These are phyloP conservation scores for Posidonia australis DNA, from an alignment of 106 monocot species.

Conservation along the genomic window DNA sequence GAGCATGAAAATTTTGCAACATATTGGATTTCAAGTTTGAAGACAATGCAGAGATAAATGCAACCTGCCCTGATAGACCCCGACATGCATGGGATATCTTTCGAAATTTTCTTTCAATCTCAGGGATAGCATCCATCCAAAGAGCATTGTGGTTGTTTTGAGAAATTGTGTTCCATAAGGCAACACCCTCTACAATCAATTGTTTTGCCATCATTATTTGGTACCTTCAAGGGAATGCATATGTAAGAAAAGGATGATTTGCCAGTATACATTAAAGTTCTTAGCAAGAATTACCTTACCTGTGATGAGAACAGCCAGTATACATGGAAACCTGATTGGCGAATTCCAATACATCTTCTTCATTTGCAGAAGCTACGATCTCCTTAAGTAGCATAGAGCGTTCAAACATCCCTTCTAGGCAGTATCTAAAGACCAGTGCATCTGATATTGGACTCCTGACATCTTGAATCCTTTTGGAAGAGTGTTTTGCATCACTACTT, in stretches of 20 bases:
- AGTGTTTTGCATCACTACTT: constrained; percentile 50
- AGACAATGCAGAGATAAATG: background rate
- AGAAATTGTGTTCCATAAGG: constrained; percentile 65
- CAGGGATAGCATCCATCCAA: constrained; percentile 62
- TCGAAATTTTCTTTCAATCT: constrained; percentile 72
- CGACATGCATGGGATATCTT: constrained; percentile 53
- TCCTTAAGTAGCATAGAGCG: constrained; percentile 48
- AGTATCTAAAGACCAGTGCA: constrained; percentile 59
- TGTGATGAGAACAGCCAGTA: constrained; percentile 80
- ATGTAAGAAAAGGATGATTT: background rate
- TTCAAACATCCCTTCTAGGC: constrained; percentile 61
- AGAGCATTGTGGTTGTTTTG: constrained; percentile 35
- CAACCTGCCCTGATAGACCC: constrained; percentile 69
- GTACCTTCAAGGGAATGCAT: constrained; percentile 27
- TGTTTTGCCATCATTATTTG: constrained; percentile 69
- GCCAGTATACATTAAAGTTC: background rate
- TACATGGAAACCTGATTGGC: constrained; percentile 69
- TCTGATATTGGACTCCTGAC: constrained; percentile 35
- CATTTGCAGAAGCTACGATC: constrained; percentile 27
- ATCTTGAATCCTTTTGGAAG: constrained; percentile 16
- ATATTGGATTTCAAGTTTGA: background rate
- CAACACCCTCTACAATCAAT: constrained; percentile 41
- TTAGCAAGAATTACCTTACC: constrained; percentile 30
- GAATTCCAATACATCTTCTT: constrained; percentile 53
- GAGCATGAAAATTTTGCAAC: background rate